A percentile compares a stretch with the other conserved stretches of the same genome.
Evolutionary conservation across 495 filamentous ascomycete species (phyloP).

Genomic region (Penicillium chermesinum): DNA sequence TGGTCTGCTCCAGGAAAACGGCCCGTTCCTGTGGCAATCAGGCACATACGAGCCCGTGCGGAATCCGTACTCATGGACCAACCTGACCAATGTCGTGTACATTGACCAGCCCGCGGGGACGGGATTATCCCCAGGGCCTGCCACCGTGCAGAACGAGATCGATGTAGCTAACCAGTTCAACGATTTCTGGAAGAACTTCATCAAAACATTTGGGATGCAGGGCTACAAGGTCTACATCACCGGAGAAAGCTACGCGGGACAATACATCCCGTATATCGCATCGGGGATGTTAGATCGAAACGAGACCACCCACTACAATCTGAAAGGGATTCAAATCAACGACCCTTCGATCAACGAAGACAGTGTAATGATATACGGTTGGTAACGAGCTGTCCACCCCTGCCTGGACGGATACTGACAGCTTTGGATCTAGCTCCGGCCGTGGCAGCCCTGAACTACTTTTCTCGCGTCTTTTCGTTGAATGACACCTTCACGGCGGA

Average conservation of each 20-base stretch:
- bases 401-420: not conserved
- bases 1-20: conserved; percentile 70
- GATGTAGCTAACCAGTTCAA: conserved; percentile 65
- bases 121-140: conserved; percentile 60
- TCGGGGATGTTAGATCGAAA: conserved; percentile 66
- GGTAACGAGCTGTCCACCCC: not conserved
- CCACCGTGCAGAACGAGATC: conserved; percentile 56
- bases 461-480: conserved; percentile 53
- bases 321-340: conserved; percentile 64
- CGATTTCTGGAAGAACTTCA: conserved; percentile 65
- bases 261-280: conserved; percentile 76
- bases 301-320: conserved; percentile 60
- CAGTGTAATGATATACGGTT: conserved; percentile 34
- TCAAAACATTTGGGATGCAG: conserved; percentile 61
- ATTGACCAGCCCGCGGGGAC: conserved; percentile 76
- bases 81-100: conserved; percentile 72
- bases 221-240: conserved; percentile 62
- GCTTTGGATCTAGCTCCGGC: conserved; percentile 46
- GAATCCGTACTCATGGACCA: conserved; percentile 67
- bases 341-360: conserved; percentile 58
- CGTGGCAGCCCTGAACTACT: conserved; percentile 60
- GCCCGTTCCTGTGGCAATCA: conserved; percentile 69
- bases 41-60: conserved; percentile 58
- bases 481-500: conserved; percentile 60
- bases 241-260: conserved; percentile 69